phyloP scores from a whole-genome alignment of 2,329 filamentous ascomycete species.

The Alternaria consortialis region DNA sequence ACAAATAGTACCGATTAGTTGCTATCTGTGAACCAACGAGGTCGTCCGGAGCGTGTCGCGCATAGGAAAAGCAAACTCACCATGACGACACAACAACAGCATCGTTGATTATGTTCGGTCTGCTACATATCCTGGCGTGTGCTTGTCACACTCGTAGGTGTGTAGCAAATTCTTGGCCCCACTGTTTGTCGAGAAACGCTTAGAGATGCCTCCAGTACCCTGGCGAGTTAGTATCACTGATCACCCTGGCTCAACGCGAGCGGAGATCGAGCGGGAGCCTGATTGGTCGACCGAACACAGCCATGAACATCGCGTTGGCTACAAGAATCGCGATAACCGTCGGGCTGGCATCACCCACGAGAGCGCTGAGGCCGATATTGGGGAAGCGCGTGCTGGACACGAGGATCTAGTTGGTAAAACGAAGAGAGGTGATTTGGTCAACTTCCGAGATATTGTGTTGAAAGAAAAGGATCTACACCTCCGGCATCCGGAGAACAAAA shows the following conservation, averaged over 20 bases:
- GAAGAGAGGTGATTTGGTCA: constrained; percentile 47
- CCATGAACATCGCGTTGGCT: constrained; percentile 55
- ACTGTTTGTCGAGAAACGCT: background rate
- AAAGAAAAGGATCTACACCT: constrained; percentile 55
- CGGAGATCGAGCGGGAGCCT: constrained; percentile 56
- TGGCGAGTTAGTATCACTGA: constrained; percentile 40
- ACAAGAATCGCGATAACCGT: constrained; percentile 49
- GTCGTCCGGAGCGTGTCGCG: background rate
- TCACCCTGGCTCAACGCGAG: constrained; percentile 52
- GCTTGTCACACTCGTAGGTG: background rate
- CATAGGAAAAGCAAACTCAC: background rate
- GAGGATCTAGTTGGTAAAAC: constrained; percentile 33
- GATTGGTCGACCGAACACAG: constrained; percentile 49
- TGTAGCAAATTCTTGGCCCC: background rate
- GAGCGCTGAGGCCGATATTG: constrained; percentile 23
- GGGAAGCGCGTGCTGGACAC: constrained; percentile 39
- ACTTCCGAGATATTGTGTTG: constrained; percentile 49
- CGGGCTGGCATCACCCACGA: constrained; percentile 45
- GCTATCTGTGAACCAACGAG: background rate
- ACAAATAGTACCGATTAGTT: background rate
- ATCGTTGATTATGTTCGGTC: background rate
- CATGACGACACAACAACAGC: background rate
- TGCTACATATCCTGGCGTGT: background rate
- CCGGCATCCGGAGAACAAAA: constrained; percentile 55
- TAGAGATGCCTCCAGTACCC: constrained; percentile 40